Conservation (phyloP, 1,284 basidiomycete species). For the Exsudoporus floridanus region DNA sequence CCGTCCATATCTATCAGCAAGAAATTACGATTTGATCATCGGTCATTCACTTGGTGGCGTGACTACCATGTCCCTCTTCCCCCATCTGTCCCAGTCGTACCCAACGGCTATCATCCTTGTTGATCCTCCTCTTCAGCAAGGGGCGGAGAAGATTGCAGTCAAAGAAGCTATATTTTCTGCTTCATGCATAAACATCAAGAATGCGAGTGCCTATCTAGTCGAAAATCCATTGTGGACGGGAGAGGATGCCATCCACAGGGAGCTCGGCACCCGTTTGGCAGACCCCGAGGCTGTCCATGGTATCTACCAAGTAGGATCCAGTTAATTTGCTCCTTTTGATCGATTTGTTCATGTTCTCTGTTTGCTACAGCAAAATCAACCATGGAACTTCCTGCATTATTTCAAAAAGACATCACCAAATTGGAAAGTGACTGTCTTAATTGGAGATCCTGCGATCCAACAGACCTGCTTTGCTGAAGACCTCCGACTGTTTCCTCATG, state of each 20-base stretch:
- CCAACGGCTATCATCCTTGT: constrained; percentile 16
- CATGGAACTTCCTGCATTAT: constrained; percentile 13
- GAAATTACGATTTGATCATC: constrained; percentile 17
- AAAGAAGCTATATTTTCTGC: constrained; percentile 9
- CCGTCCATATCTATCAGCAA: constrained; percentile 15
- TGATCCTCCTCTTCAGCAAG: constrained; percentile 18
- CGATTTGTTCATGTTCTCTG: background rate
- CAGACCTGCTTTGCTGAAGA: constrained; percentile 12
- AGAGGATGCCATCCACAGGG: constrained; percentile 17
- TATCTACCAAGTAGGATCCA: constrained; percentile 11
- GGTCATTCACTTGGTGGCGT: constrained; percentile 21
- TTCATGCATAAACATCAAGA: constrained; percentile 10
- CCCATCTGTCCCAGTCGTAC: constrained; percentile 8
- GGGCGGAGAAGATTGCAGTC: constrained; percentile 5
- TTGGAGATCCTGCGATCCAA: constrained; percentile 11
- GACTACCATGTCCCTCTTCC: constrained; percentile 16
- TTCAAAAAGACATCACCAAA: constrained; percentile 8
- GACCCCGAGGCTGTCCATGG: constrained; percentile 12
- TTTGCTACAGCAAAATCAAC: constrained; percentile 12
- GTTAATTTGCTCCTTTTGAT: background rate
- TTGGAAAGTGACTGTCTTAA: constrained; percentile 7
- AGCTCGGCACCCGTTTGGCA: constrained; percentile 14
- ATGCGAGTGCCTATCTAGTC: constrained; percentile 5
- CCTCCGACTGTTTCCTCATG: constrained; percentile 4
- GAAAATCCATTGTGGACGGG: constrained; percentile 19